Percentiles rank a stretch among this genome's conserved stretches.
These are phyloP conservation scores for Auriscalpium microsporum DNA, from an alignment of 768 basidiomycete species.

Conservation along the genomic window DNA sequence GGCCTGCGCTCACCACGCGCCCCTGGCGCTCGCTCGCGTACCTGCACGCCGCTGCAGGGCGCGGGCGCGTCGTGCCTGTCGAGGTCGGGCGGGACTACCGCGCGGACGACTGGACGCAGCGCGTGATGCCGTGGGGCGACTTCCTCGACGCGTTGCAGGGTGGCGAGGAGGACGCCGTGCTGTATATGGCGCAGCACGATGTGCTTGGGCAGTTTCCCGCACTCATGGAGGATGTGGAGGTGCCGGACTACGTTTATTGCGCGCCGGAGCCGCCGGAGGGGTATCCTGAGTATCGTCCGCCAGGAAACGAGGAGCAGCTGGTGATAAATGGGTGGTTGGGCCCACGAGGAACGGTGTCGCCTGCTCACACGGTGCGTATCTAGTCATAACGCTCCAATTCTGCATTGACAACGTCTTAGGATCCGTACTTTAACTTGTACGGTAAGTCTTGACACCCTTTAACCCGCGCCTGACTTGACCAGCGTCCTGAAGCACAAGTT, in stretches of 20 bases:
- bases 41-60: constrained; percentile 61
- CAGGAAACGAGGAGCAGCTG: constrained; percentile 54
- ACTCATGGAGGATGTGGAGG: constrained; percentile 60
- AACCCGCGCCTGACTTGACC: not conserved
- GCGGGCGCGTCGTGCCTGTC: constrained; percentile 80
- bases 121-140: constrained; percentile 65
- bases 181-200: constrained; percentile 90
- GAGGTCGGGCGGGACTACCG: constrained; percentile 86
- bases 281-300: constrained; percentile 50
- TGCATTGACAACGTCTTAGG: constrained; percentile 35
- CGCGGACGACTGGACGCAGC: constrained; percentile 70
- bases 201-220: constrained; percentile 78
- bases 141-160: constrained; percentile 48
- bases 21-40: constrained; percentile 69
- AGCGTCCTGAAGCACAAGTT: constrained; percentile 60
- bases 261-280: constrained; percentile 36
- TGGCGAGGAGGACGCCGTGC: constrained; percentile 21
- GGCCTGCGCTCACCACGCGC: constrained; percentile 69
- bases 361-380: constrained; percentile 75
- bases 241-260: constrained; percentile 89
- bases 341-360: constrained; percentile 69
- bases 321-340: constrained; percentile 80
- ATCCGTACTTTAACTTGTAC: constrained; percentile 90
- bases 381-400: not conserved
- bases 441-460: constrained; percentile 35